Base-by-base conservation (phyloP, 805 yeast species). In the Crinitomyces ghanaensis region DNA sequence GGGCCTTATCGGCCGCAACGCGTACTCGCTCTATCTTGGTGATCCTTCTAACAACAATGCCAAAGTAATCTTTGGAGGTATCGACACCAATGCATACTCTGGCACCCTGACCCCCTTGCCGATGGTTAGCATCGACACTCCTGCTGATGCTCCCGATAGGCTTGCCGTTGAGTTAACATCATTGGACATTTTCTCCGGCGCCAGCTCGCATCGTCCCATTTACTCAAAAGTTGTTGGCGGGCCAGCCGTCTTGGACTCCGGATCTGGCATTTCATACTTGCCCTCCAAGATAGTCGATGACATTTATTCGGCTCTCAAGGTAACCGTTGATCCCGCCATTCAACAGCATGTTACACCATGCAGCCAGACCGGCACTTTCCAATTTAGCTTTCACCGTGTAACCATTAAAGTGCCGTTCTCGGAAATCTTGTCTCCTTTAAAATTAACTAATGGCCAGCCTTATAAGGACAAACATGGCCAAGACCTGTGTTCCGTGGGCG, bases 21-120 rank as follows among this genome's bases (percentile, higher is more conserved):
- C 66, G 9, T 70, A 66, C 51, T 68, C 74, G 18, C 53, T 70
- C 36, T 68, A 60, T 53, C 58, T 78, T 46, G 63, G 72, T 42
- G 50, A 53, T 3, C 38, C 48, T 11, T 36, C 33, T 13, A 46
- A 52, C 17, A 30, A 35, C 2, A 37, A 57, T 2, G 84, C 82
- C 4, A 56, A 60, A 17, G 53, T 77, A 12, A 52, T 77, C 26
- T 78, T 78, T 54, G 85, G 88, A 34, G 88, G 74, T 28, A 66
- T 78, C 17, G 86, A 78, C 50, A 70, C 66, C n/a, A n/a, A n/a
- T n/a, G n/a, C n/a, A n/a, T n/a, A n/a, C n/a, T n/a, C n/a, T n/a
- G n/a, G n/a, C n/a, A n/a, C n/a, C n/a, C n/a, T n/a, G n/a, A n/a
- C n/a, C n/a, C n/a, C n/a, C n/a, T n/a, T n/a, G n/a, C n/a, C n/a